Percentiles rank a stretch among this genome's conserved stretches.
These are phyloP conservation scores for Fagus sylvatica DNA, from an alignment of 306 rosid genomes.

Conservation along the genomic window DNA sequence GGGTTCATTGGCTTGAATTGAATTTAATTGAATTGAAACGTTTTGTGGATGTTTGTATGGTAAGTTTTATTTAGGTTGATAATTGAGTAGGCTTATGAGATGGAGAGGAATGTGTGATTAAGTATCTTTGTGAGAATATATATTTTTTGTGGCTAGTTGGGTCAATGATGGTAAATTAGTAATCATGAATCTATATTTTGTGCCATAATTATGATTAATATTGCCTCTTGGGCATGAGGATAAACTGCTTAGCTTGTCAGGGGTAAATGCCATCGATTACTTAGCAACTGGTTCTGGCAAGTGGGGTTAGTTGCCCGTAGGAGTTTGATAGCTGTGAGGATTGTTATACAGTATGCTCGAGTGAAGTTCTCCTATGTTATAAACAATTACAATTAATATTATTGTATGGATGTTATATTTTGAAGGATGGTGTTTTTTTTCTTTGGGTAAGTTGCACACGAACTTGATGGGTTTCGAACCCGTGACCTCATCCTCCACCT, in stretches of 20 bases:
- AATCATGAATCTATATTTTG: neutral
- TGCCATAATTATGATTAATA: neutral
- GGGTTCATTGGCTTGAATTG: slow-evolving; percentile 24
- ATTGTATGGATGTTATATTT: neutral
- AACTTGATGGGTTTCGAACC: too few relatives aligned
- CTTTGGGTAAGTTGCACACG: too few relatives aligned
- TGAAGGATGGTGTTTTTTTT: neutral
- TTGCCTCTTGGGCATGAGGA: too few relatives aligned
- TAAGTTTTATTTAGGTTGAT: neutral
- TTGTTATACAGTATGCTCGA: too few relatives aligned
- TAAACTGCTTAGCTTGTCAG: too few relatives aligned
- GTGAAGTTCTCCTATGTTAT: too few relatives aligned
- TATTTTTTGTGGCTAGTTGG: neutral
- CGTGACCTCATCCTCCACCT: too few relatives aligned
- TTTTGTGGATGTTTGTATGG: neutral
- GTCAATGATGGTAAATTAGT: neutral
- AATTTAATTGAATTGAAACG: neutral
- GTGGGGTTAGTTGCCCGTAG: too few relatives aligned
- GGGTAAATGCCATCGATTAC: too few relatives aligned
- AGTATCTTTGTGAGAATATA: neutral
- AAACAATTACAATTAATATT: too few relatives aligned
- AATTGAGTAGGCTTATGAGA: neutral
- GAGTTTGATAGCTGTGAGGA: too few relatives aligned
- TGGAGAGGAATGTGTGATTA: neutral
- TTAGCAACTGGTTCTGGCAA: too few relatives aligned